Evolutionary conservation across 345 rosid genomes (phyloP), one percentile per base, ranked within the genome.

Genomic region (Hibiscus trionum): DNA sequence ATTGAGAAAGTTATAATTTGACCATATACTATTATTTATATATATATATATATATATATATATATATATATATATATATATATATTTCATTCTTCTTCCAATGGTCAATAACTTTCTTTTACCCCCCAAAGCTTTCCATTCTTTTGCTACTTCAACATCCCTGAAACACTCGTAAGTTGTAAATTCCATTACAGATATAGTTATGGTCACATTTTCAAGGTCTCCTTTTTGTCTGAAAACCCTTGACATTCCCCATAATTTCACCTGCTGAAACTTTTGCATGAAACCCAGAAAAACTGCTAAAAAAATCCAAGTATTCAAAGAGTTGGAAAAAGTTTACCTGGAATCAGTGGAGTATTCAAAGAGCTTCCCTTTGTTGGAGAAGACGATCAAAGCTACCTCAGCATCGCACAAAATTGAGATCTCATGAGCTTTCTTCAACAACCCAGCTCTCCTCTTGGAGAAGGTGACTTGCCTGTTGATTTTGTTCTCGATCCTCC

Each of bases 341-440:
- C 91, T 72, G 35, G 87, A 80, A 78, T 86, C 90, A 66, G 86
- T 80, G 58, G 91, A 83, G 84, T 87, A 89, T 65, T 89, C 94
- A 49, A 83, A 89, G 83, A 89, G 86, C 77, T 87, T 89, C 64
- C 94, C 94, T 80, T 83, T 89, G 79, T 89, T 85, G 53, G 91
- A 89, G 87, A 89, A 89, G 79, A 89, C 86, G 73, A 89, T 85
- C 73, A 89, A 75, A 42, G 88, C 91, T 61, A 89, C 93, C 80
- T 88, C 93, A 79, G 89, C 93, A 75, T 88, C 93, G 60, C 93
- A 88, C 5, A 88, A 75, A 61, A 89, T 87, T 29, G 93, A 89
- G 88, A 89, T 86, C 87, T 89, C 94, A 78, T 89, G 88, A 78
- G 94, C 94, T 79, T 89, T 89, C 91, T 89, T 89, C 85, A 86